Conservation (phyloP, 768 basidiomycete species). For the Mycena metata region DNA sequence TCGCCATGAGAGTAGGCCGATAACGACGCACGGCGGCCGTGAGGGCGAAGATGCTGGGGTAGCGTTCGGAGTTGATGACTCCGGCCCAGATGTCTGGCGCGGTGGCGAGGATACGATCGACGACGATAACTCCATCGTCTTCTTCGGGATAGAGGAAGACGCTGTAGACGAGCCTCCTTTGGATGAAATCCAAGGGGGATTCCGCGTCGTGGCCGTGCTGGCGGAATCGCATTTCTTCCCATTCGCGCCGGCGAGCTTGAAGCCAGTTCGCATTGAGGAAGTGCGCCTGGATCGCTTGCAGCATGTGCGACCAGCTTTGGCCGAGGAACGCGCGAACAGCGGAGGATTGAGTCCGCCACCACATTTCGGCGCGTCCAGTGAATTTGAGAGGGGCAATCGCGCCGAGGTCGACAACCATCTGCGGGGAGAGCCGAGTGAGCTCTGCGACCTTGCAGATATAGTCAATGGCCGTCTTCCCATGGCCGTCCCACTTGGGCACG, state of each 20-base stretch:
- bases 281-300: conserved; percentile 9
- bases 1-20: conserved; percentile 2
- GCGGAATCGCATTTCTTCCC: conserved; percentile 21
- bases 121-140: background rate
- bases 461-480: background rate
- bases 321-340: too few species aligned
- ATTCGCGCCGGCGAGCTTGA: background rate
- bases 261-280: conserved; percentile 25
- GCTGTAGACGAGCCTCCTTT: background rate
- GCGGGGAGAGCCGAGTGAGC: conserved; percentile 1
- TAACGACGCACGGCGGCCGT: background rate
- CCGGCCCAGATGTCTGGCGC: conserved; percentile 1
- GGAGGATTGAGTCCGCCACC: conserved; percentile 7
- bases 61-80: background rate
- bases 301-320: background rate
- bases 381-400: conserved; percentile 15
- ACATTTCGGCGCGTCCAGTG: background rate
- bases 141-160: conserved; percentile 4
- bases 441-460: conserved; percentile 19
- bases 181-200: conserved; percentile 16
- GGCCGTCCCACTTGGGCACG: conserved; percentile 19
- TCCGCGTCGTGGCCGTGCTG: conserved; percentile 1
- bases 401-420: conserved; percentile 21
- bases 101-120: background rate
- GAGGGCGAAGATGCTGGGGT: conserved; percentile 12